These are phyloP conservation scores for Hypocrella siamensis DNA, from an alignment of 2,329 filamentous ascomycete species.

Conservation along the genomic window DNA sequence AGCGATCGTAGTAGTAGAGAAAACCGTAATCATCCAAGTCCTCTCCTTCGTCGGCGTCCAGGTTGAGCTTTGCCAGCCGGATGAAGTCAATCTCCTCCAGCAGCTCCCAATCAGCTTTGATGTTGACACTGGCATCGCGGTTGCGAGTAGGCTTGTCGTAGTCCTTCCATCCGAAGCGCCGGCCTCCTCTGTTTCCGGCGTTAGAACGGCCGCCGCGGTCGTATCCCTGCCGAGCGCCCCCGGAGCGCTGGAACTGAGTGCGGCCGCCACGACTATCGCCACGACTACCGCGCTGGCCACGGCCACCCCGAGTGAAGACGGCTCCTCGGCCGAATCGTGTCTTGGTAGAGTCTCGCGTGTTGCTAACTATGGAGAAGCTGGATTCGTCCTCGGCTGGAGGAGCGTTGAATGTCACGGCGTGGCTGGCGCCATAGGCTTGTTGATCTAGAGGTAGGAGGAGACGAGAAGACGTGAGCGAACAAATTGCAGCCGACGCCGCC, in stretches of 20 bases:
- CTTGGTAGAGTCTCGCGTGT: conserved; percentile 74
- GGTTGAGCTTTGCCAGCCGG: conserved; percentile 84
- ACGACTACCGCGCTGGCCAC: conserved; percentile 60
- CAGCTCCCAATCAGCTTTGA: conserved; percentile 90
- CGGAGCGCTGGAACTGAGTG: conserved; percentile 53
- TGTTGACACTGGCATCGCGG: conserved; percentile 88
- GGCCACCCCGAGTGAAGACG: conserved; percentile 66
- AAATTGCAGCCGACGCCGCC: no score
- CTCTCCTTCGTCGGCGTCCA: conserved; percentile 88
- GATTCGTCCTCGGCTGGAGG: conserved; percentile 91
- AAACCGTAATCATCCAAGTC: conserved; percentile 93
- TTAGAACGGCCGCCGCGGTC: conserved; percentile 58
- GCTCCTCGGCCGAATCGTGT: conserved; percentile 79
- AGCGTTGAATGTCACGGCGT: conserved; percentile 75
- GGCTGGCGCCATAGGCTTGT: conserved; percentile 88
- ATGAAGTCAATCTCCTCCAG: conserved; percentile 98
- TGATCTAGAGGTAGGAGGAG: conserved; percentile 47
- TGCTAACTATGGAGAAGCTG: conserved; percentile 95
- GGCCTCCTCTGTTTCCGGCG: conserved; percentile 54
- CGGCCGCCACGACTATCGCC: conserved; percentile 45
- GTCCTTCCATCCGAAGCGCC: conserved; percentile 96
- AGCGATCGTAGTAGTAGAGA: conserved; percentile 95
- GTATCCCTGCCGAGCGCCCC: conserved; percentile 54
- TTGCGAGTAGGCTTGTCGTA: conserved; percentile 96
- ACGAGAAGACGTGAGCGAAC: neutral